phyloP scores from a whole-genome alignment of 257 asterid species.

The Solanum medicagineum region DNA sequence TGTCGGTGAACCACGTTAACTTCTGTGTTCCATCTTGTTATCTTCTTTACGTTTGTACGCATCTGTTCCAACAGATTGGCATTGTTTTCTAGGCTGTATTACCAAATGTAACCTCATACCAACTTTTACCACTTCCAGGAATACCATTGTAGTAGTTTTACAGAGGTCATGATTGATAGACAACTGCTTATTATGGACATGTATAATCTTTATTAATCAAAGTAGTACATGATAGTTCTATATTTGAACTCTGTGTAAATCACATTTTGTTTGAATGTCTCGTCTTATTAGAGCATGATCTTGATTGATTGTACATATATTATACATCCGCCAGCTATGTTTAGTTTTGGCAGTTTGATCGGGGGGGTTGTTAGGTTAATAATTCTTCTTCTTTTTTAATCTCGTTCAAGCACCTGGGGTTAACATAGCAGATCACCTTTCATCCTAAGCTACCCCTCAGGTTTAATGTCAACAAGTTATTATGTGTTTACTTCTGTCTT shows the following conservation, averaged over 20 bases:
- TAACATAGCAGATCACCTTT: neutral
- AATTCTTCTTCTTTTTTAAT: too few relatives aligned
- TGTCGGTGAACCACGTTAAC: too few relatives aligned
- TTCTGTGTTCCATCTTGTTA: too few relatives aligned
- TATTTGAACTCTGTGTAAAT: neutral
- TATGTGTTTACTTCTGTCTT: neutral
- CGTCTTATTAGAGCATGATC: neutral
- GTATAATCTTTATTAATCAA: neutral
- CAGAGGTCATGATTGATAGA: neutral
- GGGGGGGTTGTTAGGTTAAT: too few relatives aligned
- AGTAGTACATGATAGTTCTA: neutral
- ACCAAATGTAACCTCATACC: slow-evolving; percentile 13
- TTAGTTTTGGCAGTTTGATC: too few relatives aligned
- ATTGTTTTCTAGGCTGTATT: slow-evolving; percentile 9
- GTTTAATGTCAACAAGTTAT: neutral
- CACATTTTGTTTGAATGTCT: neutral
- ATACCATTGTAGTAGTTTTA: slow-evolving; percentile 36
- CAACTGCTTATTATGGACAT: neutral
- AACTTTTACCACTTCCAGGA: slow-evolving; percentile 23
- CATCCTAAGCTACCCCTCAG: neutral
- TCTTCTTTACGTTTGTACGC: too few relatives aligned
- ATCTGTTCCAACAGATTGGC: too few relatives aligned
- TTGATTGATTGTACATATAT: too few relatives aligned
- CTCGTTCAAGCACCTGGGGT: neutral
- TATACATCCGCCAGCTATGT: too few relatives aligned